These are phyloP conservation scores for Daldinia loculata DNA, from an alignment of 495 filamentous ascomycete species.

Conservation along the genomic window DNA sequence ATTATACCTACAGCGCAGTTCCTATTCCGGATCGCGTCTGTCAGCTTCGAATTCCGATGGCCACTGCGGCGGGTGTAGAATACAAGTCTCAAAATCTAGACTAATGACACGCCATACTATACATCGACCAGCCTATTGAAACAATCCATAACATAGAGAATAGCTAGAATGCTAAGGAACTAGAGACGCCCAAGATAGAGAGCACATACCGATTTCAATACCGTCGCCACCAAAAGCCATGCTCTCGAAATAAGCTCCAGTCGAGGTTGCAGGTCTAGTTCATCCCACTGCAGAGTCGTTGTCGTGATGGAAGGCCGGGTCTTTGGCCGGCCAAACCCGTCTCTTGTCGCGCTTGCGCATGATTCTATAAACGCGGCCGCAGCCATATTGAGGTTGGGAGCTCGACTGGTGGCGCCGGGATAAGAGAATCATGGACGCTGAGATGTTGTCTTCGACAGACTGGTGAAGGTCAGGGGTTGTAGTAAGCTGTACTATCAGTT, in stretches of 20 bases:
- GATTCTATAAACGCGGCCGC: slow-evolving; percentile 49
- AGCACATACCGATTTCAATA: slow-evolving; percentile 38
- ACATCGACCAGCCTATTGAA: background rate
- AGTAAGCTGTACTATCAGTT: slow-evolving; percentile 27
- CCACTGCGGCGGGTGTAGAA: slow-evolving; percentile 15
- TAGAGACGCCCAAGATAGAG: slow-evolving; percentile 10
- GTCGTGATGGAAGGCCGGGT: slow-evolving; percentile 40
- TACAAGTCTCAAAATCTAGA: background rate
- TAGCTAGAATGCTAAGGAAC: slow-evolving; percentile 33
- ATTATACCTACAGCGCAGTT: slow-evolving; percentile 25
- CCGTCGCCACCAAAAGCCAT: slow-evolving; percentile 45
- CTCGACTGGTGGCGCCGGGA: slow-evolving; percentile 47
- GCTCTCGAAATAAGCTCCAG: slow-evolving; percentile 48
- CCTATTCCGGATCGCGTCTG: slow-evolving; percentile 42
- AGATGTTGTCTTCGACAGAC: slow-evolving; percentile 36
- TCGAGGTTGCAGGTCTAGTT: slow-evolving; percentile 50
- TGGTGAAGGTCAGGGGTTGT: slow-evolving; percentile 5
- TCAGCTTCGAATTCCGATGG: slow-evolving; percentile 42
- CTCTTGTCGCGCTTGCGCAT: slow-evolving; percentile 46
- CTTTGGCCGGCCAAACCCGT: slow-evolving; percentile 38
- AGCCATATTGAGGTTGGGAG: slow-evolving; percentile 56
- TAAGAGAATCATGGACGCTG: slow-evolving; percentile 57
- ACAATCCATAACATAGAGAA: slow-evolving; percentile 9
- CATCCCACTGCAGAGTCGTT: slow-evolving; percentile 48
- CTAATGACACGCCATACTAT: background rate